phyloP scores from a whole-genome alignment of 805 yeast species.

The Wickerhamomyces xylosicus region DNA sequence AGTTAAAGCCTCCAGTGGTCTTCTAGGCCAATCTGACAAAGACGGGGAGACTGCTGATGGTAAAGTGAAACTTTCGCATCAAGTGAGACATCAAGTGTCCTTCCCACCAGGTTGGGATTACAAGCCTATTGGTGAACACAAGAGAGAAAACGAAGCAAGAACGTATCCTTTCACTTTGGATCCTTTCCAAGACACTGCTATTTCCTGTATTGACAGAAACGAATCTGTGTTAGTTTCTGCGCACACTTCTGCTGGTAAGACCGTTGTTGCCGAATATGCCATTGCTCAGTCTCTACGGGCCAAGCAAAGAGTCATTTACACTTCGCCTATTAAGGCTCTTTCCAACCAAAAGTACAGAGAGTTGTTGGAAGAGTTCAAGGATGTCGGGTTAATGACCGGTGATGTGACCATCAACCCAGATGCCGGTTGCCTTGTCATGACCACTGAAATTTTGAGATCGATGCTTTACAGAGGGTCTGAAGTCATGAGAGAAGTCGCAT shows the following conservation, averaged over 20 bases:
- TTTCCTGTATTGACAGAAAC: constrained; percentile 89
- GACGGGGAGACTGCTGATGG: constrained; percentile 23
- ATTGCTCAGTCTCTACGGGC: constrained; percentile 93
- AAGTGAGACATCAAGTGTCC: constrained; percentile 96
- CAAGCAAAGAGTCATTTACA: constrained; percentile 89
- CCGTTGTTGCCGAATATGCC: constrained; percentile 97
- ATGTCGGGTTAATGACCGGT: constrained; percentile 98
- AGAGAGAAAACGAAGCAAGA: constrained; percentile 69
- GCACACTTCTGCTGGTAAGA: constrained; percentile 97
- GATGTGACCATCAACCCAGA: constrained; percentile 98
- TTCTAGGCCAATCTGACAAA: constrained; percentile 34
- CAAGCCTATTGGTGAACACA: constrained; percentile 80
- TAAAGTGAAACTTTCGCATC: constrained; percentile 71
- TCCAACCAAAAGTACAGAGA: constrained; percentile 89
- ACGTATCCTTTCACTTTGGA: constrained; percentile 88
- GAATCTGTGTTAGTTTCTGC: constrained; percentile 97
- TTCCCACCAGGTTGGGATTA: constrained; percentile 88
- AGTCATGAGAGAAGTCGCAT: constrained; percentile 96
- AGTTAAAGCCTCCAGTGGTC: constrained; percentile 73
- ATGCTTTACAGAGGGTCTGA: constrained; percentile 98
- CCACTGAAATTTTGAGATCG: constrained; percentile 93
- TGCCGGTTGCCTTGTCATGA: constrained; percentile 97
- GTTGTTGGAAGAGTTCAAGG: constrained; percentile 81
- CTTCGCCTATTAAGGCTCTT: constrained; percentile 89
- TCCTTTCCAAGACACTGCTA: constrained; percentile 96